Conservation (phyloP, 208 protist genomes). For the Leishmania amazonensis region DNA sequence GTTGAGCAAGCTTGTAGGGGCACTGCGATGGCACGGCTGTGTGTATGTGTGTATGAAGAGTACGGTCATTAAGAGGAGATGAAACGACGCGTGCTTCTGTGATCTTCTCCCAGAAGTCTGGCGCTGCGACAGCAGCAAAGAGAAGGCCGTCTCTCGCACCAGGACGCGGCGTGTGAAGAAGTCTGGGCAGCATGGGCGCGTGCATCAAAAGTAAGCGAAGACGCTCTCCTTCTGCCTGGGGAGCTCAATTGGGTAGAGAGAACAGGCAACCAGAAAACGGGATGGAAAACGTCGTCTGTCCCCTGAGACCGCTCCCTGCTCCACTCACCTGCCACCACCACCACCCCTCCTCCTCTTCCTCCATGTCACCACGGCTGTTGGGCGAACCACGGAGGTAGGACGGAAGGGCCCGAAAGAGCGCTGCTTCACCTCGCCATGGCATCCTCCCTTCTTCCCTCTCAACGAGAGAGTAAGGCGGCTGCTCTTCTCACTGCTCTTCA, state of each 20-base stretch:
- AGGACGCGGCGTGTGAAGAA: background rate
- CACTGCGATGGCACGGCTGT: background rate
- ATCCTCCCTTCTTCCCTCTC: background rate
- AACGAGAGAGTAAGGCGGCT: background rate
- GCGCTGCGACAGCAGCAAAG: background rate
- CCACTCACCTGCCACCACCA: background rate
- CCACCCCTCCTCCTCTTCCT: background rate
- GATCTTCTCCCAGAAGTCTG: background rate
- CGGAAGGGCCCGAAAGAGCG: background rate
- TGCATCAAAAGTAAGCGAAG: background rate
- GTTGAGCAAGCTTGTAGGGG: background rate
- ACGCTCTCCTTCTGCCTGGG: background rate
- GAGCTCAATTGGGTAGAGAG: background rate
- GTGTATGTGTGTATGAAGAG: background rate
- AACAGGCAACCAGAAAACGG: background rate
- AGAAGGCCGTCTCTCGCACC: background rate
- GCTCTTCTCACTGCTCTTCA: background rate
- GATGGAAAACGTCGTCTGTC: background rate
- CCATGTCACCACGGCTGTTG: background rate
- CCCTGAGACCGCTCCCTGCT: background rate
- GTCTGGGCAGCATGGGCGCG: background rate
- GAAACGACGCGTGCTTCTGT: background rate
- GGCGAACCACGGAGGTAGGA: background rate
- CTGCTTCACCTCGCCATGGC: background rate
- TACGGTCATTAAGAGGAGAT: too few species aligned